Evolutionary conservation across 345 rosid species (phyloP).

Genomic region (Rubroshorea leprosula): DNA sequence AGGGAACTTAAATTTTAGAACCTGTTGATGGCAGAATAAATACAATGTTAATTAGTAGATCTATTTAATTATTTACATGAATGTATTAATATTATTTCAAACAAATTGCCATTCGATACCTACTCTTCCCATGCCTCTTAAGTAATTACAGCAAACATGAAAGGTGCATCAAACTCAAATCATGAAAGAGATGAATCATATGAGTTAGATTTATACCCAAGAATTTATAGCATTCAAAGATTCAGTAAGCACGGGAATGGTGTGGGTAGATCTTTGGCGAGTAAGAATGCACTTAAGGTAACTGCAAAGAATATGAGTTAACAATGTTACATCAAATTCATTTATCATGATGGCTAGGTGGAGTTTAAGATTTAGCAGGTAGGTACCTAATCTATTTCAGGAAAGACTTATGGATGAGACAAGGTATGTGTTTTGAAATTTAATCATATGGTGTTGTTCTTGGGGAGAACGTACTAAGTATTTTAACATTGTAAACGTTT

Average conservation of each 20-base stretch:
- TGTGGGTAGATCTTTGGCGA: conserved; percentile 50
- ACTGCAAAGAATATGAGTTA: conserved; percentile 33
- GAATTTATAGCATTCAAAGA: conserved; percentile 48
- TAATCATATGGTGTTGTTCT: no score
- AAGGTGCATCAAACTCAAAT: conserved; percentile 1
- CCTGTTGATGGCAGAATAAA: conserved; percentile 31
- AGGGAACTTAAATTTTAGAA: conserved; percentile 60
- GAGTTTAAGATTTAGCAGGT: no score
- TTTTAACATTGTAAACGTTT: no score
- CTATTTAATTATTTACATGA: no score
- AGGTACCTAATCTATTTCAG: no score
- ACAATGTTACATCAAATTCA: neutral
- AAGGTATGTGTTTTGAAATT: no score
- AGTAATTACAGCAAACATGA: neutral
- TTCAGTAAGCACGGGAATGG: conserved; percentile 45
- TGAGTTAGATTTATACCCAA: conserved; percentile 48
- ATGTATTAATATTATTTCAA: neutral
- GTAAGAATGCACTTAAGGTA: conserved; percentile 50
- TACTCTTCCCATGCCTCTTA: neutral
- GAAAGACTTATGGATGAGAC: no score
- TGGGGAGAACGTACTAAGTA: no score
- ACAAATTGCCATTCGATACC: neutral
- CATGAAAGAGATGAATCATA: neutral
- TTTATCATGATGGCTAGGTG: neutral
- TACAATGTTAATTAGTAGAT: conserved; percentile 2